Evolutionary conservation across 345 rosid genomes (phyloP).

Genomic region (Carallia pectinifolia): DNA sequence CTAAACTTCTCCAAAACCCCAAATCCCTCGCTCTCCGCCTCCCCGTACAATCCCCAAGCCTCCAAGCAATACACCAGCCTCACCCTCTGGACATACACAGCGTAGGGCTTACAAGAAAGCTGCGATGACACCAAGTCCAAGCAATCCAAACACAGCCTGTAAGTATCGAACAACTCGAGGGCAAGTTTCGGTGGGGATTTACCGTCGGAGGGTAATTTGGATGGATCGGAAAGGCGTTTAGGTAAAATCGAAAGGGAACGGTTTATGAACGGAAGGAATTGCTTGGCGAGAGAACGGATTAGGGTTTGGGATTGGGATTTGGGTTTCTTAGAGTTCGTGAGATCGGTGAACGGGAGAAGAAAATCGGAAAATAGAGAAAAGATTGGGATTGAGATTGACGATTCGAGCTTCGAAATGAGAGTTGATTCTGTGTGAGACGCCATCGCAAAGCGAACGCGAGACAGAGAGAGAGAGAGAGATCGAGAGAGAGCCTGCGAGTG

Average conservation of each 20-base stretch:
- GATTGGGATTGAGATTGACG: constrained; percentile 37
- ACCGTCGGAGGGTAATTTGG: neutral
- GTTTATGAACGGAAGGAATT: constrained; percentile 68
- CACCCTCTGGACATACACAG: constrained; percentile 50
- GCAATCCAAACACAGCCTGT: constrained; percentile 64
- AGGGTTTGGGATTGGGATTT: constrained; percentile 31
- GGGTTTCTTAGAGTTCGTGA: constrained; percentile 21
- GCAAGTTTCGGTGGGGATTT: constrained; percentile 7
- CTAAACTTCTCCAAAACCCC: constrained; percentile 52
- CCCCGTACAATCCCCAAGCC: constrained; percentile 46
- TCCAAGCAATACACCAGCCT: constrained; percentile 54
- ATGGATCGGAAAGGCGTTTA: constrained; percentile 57
- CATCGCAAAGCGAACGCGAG: constrained; percentile 28
- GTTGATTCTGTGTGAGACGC: constrained; percentile 44
- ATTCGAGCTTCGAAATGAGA: constrained; percentile 46
- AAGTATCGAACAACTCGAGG: constrained; percentile 44
- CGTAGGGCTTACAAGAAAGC: constrained; percentile 59
- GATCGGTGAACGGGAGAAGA: constrained; percentile 52
- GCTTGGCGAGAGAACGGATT: constrained; percentile 67
- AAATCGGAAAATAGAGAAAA: constrained; percentile 50
- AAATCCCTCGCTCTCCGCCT: constrained; percentile 43
- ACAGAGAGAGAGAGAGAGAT: neutral
- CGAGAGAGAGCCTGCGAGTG: neutral
- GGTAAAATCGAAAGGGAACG: constrained; percentile 64
- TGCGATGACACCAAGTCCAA: constrained; percentile 61